These are phyloP conservation scores for Russula ochroleuca DNA, from an alignment of 768 basidiomycete genomes.

Conservation along the genomic window DNA sequence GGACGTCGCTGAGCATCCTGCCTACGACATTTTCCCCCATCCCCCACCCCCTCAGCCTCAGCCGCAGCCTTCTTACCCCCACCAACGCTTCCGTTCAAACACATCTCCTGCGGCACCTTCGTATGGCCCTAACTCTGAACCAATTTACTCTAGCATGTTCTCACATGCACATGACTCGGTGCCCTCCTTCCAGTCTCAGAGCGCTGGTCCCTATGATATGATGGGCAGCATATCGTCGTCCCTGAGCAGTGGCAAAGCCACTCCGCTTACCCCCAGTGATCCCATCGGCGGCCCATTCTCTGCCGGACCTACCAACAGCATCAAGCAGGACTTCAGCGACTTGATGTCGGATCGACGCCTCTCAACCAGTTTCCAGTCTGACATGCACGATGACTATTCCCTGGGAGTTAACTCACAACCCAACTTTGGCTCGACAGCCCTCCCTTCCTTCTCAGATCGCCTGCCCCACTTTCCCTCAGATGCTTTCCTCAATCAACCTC, in stretches of 20 bases:
- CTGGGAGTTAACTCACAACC: constrained; percentile 44
- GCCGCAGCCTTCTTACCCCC: constrained; percentile 41
- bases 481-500: constrained; percentile 49
- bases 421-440: constrained; percentile 40
- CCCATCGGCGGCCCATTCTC: constrained; percentile 53
- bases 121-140: constrained; percentile 52
- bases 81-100: constrained; percentile 65
- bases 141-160: constrained; percentile 53
- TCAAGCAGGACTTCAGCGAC: constrained; percentile 57
- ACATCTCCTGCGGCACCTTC: constrained; percentile 61
- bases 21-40: constrained; percentile 65
- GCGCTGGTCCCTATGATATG: constrained; percentile 58
- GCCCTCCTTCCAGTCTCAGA: constrained; percentile 51
- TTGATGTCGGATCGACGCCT: constrained; percentile 56
- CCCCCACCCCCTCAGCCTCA: constrained; percentile 24
- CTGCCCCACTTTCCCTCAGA: constrained; percentile 54
- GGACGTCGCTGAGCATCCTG: constrained; percentile 52
- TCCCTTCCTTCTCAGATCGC: constrained; percentile 51
- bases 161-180: constrained; percentile 61
- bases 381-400: constrained; percentile 62
- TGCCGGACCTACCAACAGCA: constrained; percentile 37
- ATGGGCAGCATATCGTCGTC: constrained; percentile 60
- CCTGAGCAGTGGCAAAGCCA: constrained; percentile 66
- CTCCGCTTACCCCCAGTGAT: constrained; percentile 69
- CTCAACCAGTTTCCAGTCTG: constrained; percentile 49